Evolutionary conservation across 139 green algal species (phyloP), one percentile per base, ranked within the genome.

Genomic region (Chlamydomonas sphaeroides): DNA sequence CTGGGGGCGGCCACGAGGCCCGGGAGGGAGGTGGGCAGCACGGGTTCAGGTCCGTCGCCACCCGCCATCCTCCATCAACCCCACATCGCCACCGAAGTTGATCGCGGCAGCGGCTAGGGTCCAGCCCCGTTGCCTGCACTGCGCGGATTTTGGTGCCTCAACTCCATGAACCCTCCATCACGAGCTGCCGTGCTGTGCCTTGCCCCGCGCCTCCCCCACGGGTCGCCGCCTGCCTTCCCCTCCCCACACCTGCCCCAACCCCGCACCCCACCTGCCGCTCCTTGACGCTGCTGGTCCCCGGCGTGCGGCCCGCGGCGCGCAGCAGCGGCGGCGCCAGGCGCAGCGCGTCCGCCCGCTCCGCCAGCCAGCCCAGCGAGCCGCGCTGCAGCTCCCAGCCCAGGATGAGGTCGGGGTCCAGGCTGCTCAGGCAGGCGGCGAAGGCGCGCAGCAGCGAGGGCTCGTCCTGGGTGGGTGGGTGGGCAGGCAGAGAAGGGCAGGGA

Each of bases 361-460:
- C 83, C 63, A 99, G 87, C 76, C 96, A 99, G 8, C 97, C 97
- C 65, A 99, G 80, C 6, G 88, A 95, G 30, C 53, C 88, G 28
- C 89, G 88, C 86, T 98, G 95, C 17, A 99, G 82, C 68, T 99
- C 97, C 75, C 90, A 99, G 5, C 95, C 95, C 48, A 98, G 56
- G 7, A 99, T 25, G 30, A 99, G 92, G 88, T 99, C 97, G 17
- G 97, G 94, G 88, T 99, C 97, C 62, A 96, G 83, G 20, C 78
- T 74, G 14, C 62, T 84, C 57, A 98, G 73, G 0, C 89, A 81
- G 5, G 85, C 84, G 45, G 93, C 84, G 30, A 97, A 88, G 7
- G 79, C 90, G 5, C 93, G 71, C 53, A 99, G 83, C 74, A 99
- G 85, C 23, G 79, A 63, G 5, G 65, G 15, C 79, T 88, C 87